Conservation (phyloP, 208 protist genomes). For the Crithidia brevicula region DNA sequence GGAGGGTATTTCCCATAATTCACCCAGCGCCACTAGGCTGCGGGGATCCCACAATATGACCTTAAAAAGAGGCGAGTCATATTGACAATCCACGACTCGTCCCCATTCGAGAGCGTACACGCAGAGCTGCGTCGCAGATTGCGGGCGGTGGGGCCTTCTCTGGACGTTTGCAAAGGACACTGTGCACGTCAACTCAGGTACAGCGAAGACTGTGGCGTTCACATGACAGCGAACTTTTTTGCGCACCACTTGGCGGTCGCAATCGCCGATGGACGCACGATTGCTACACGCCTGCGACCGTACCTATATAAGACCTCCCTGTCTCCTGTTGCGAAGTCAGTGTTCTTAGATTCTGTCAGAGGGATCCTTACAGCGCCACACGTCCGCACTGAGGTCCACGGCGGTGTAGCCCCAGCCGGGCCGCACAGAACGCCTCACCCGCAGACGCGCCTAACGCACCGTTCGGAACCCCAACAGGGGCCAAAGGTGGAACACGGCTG, state of each 20-base stretch:
- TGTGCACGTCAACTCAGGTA: constrained; percentile 1
- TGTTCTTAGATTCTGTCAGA: background rate
- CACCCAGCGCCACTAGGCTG: background rate
- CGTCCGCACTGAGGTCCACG: too few relatives aligned
- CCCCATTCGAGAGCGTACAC: background rate
- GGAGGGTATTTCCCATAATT: background rate
- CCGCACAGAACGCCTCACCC: too few relatives aligned
- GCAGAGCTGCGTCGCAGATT: background rate
- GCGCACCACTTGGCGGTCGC: background rate
- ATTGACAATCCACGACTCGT: background rate
- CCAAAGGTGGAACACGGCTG: too few relatives aligned
- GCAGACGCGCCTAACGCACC: too few relatives aligned
- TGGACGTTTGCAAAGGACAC: background rate
- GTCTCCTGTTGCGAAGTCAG: background rate
- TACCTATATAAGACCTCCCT: background rate
- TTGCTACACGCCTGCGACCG: background rate
- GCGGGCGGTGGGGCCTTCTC: background rate
- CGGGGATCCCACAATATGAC: background rate
- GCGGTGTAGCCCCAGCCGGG: too few relatives aligned
- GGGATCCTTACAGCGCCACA: background rate
- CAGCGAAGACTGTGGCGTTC: constrained; percentile 24
- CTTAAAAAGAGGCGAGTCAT: background rate
- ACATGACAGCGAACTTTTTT: constrained; percentile 25
- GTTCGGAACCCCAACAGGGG: too few relatives aligned
- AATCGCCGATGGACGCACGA: background rate